A percentile compares a stretch with the other conserved stretches of the same genome.
Conservation (phyloP, 192 early-diverging fungal genomes). For the Coemansia sp. region DNA sequence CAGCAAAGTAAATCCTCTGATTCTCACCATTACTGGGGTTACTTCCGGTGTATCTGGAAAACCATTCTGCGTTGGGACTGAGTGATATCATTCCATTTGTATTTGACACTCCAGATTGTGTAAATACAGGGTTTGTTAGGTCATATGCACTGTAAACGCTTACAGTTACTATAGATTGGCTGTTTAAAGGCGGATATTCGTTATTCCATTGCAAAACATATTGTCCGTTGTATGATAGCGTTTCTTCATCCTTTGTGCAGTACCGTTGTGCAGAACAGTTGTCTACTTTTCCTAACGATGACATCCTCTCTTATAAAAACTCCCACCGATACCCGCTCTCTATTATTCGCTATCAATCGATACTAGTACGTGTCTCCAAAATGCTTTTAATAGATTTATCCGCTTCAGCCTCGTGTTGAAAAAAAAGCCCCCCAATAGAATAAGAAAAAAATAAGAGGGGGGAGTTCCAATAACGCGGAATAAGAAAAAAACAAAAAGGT, state of each 20-base stretch:
- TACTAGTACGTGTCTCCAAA: no score
- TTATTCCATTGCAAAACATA: slow-evolving; percentile 50
- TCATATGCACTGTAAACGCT: slow-evolving; percentile 45
- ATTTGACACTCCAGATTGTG: slow-evolving; percentile 16
- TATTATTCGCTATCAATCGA: no score
- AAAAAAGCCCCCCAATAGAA: no score
- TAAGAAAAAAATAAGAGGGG: no score
- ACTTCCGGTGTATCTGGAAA: slow-evolving; percentile 37
- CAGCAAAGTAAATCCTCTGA: slow-evolving; percentile 39
- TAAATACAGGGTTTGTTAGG: slow-evolving; percentile 22
- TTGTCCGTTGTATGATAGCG: slow-evolving; percentile 30
- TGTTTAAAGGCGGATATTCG: slow-evolving; percentile 35
- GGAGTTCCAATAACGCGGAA: slow-evolving; percentile 3
- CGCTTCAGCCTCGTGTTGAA: no score
- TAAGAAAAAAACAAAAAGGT: no score
- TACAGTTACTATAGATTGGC: slow-evolving; percentile 29
- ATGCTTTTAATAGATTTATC: no score
- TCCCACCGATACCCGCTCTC: neutral
- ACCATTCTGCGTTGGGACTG: slow-evolving; percentile 34
- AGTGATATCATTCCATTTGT: slow-evolving; percentile 30
- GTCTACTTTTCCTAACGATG: slow-evolving; percentile 17
- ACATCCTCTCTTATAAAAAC: slow-evolving; percentile 5
- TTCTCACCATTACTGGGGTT: slow-evolving; percentile 13
- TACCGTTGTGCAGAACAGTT: slow-evolving; percentile 41
- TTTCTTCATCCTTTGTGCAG: slow-evolving; percentile 22